Evolutionary conservation across 2,329 filamentous ascomycete genomes (phyloP).

Genomic region (Aspergillus caelatus): DNA sequence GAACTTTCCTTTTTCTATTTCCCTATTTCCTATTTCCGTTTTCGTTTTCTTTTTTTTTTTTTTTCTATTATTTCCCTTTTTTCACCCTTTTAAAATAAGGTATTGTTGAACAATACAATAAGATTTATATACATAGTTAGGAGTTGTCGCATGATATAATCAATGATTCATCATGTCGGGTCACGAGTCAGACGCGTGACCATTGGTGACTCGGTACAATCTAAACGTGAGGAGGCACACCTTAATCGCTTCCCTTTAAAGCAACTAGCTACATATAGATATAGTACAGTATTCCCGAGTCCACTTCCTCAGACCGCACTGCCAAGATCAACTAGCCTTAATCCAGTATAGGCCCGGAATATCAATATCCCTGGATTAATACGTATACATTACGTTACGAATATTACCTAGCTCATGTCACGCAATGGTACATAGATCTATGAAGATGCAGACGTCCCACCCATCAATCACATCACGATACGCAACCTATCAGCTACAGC

Average conservation of each 20-base stretch:
- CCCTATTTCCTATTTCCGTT: neutral
- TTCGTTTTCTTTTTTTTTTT: neutral
- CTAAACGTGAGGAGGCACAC: neutral
- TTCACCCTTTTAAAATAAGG: neutral
- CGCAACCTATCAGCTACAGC: too few species aligned
- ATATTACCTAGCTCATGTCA: neutral
- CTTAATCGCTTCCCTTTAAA: neutral
- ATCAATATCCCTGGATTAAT: neutral
- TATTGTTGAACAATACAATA: neutral
- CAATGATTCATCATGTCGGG: conserved; percentile 10
- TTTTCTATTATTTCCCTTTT: neutral
- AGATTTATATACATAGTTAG: neutral
- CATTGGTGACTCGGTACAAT: neutral
- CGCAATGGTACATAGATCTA: neutral
- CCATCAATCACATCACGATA: too few species aligned
- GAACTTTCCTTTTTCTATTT: neutral
- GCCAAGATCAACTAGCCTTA: neutral
- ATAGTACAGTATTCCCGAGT: too few species aligned
- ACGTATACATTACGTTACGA: neutral
- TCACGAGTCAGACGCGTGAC: neutral
- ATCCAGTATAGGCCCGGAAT: neutral
- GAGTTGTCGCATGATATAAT: neutral
- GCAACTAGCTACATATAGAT: conserved; percentile 4
- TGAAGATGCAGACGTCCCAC: too few species aligned
- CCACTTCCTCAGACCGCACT: neutral